phyloP scores from a whole-genome alignment of 2,329 filamentous ascomycete species.

The Penicillium sp. region DNA sequence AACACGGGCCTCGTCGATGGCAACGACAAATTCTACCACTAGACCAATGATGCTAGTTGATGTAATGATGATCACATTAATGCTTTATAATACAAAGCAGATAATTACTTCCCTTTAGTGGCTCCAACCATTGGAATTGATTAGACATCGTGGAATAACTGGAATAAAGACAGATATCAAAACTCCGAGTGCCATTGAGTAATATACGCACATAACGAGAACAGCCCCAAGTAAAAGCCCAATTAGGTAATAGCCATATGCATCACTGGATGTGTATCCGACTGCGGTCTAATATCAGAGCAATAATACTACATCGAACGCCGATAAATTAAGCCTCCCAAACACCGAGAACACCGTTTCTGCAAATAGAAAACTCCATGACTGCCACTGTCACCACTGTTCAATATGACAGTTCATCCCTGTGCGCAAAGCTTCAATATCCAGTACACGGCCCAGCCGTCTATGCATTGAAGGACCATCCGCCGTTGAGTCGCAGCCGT shows the following conservation, averaged over 20 bases:
- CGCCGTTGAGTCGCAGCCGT: slow-evolving; percentile 72
- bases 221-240: neutral
- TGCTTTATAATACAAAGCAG: neutral
- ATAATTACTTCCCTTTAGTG: no score
- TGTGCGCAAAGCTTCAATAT: slow-evolving; percentile 2
- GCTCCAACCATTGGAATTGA: no score
- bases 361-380: slow-evolving; percentile 6
- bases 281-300: slow-evolving; percentile 3
- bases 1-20: slow-evolving; percentile 46
- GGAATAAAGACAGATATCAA: neutral
- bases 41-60: slow-evolving; percentile 40
- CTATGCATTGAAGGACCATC: slow-evolving; percentile 61
- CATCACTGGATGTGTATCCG: slow-evolving; percentile 15
- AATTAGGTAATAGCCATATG: slow-evolving; percentile 12
- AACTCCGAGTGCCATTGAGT: neutral
- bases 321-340: slow-evolving; percentile 8
- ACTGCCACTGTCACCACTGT: slow-evolving; percentile 1
- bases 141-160: neutral
- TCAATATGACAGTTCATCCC: slow-evolving; percentile 5
- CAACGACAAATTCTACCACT: slow-evolving; percentile 45
- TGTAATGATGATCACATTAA: neutral
- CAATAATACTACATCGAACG: slow-evolving; percentile 10
- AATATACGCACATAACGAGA: neutral
- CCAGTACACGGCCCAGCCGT: neutral
- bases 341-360: slow-evolving; percentile 12